These are phyloP conservation scores for Ophiocordyceps polyrhachis-furcata DNA, from an alignment of 2,329 filamentous ascomycete species.

Conservation along the genomic window DNA sequence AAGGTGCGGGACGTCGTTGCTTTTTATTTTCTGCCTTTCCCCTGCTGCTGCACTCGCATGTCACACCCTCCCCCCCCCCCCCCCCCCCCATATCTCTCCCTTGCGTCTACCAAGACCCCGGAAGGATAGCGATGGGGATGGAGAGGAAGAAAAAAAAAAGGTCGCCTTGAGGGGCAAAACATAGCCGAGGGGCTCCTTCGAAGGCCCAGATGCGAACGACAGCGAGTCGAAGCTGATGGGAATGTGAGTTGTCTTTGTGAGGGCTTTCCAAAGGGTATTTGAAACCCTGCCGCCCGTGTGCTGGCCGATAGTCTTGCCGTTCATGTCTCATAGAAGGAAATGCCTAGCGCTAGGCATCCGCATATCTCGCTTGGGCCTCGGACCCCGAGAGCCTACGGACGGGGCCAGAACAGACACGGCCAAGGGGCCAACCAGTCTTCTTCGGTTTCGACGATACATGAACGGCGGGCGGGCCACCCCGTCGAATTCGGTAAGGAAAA, in stretches of 20 bases:
- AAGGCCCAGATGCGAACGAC: not conserved
- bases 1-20: not conserved
- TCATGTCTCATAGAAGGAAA: conserved; percentile 2
- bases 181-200: not conserved
- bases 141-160: too few species aligned
- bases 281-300: not conserved
- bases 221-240: not conserved
- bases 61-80: too few species aligned
- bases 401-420: not conserved
- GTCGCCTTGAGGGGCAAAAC: not conserved
- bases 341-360: conserved; percentile 1
- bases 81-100: not conserved
- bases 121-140: not conserved
- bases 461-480: not conserved
- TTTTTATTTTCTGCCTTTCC: not conserved
- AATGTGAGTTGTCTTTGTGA: not conserved
- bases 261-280: not conserved
- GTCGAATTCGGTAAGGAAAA: not conserved
- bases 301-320: not conserved
- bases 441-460: not conserved
- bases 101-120: not conserved
- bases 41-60: not conserved
- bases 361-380: not conserved
- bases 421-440: not conserved
- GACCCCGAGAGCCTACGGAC: not conserved